Base-by-base conservation (phyloP, 441 rosid genomes). In the Corymbia calophylla region DNA sequence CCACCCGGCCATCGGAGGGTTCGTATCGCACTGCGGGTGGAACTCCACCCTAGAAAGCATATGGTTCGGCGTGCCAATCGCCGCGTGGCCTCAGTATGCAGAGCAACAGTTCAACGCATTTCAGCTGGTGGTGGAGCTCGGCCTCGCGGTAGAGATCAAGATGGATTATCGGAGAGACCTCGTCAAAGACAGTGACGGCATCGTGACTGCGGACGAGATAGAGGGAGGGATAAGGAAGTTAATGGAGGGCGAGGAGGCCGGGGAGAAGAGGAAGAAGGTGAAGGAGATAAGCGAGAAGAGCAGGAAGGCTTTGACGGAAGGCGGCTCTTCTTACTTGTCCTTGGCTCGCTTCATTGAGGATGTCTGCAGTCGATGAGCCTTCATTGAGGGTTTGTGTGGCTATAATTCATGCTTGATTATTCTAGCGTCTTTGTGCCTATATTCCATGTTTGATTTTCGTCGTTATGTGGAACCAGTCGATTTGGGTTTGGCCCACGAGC, bases 1-100 rank as follows among this genome's bases (percentile, higher is more conserved):
- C 82, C 82, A 73, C 49, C 29, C 29, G 4, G 49, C 82, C 49
- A 35, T 73, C 1, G 49, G 82, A 21, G 82, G 82, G 9, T 85
- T 85, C 2, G 87, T 85, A 66, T 86, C 66, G 47, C 29, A 53
- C n/a, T 86, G 87, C n/a, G 47, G 64, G 48, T 86, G 87, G 87
- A 88, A 88, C 87, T 88, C 87, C 39, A 55, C 35, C 80, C 89
- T 88, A 8, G 89, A 88, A 66, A 58, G 87, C 12, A 21, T 88
- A 35, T 81, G 77, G 73, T 47, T 60, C 47, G 89, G 89, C 3
- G 89, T 88, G 53, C 89, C 89, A 6, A 47, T 88, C 25, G 73
- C 66, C 35, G 44, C 47, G 1, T 88, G 89, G 87, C 89, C 89
- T 10, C 87, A 53, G 39, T 58, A 81, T 48, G 89, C 88, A 7